phyloP scores from a whole-genome alignment of 78 protist genomes.

The Monosiga brevicollis region DNA sequence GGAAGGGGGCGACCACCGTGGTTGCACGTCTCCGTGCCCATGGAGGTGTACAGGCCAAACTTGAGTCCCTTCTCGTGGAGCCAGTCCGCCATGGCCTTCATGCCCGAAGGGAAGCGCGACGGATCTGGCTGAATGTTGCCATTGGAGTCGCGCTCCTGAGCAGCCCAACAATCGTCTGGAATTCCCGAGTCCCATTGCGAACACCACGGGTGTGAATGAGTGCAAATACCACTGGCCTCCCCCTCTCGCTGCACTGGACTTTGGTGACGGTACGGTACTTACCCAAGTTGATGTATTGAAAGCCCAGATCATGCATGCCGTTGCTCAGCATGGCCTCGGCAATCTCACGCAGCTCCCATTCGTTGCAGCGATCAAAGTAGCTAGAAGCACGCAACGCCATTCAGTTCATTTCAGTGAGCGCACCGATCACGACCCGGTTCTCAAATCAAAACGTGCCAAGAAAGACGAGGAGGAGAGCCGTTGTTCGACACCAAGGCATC shows the following conservation, averaged over 20 bases:
- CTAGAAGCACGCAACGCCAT: not conserved
- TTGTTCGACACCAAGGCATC: not conserved
- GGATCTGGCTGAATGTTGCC: conserved; percentile 8
- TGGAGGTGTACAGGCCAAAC: not conserved
- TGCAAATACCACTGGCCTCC: no score
- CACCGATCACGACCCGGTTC: not conserved
- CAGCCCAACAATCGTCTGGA: conserved; percentile 26
- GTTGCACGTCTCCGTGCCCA: conserved; percentile 10
- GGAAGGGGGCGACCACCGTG: conserved; percentile 2
- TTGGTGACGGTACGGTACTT: no score
- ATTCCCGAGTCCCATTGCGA: no score
- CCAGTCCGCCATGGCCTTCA: not conserved
- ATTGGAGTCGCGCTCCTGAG: not conserved
- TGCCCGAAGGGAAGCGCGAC: conserved; percentile 7
- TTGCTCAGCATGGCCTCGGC: conserved; percentile 3
- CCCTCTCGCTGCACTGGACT: no score
- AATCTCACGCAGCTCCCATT: not conserved
- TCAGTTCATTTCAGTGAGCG: not conserved
- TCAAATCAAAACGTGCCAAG: not conserved
- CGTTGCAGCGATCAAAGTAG: not conserved
- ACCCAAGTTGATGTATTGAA: not conserved
- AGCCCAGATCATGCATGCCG: not conserved
- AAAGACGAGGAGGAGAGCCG: not conserved
- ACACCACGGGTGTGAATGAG: no score
- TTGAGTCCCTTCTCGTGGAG: not conserved